Percentiles rank a stretch among this genome's conserved stretches.
These are phyloP conservation scores for Lepidium sativum DNA, from an alignment of 345 rosid genomes.

Conservation along the genomic window DNA sequence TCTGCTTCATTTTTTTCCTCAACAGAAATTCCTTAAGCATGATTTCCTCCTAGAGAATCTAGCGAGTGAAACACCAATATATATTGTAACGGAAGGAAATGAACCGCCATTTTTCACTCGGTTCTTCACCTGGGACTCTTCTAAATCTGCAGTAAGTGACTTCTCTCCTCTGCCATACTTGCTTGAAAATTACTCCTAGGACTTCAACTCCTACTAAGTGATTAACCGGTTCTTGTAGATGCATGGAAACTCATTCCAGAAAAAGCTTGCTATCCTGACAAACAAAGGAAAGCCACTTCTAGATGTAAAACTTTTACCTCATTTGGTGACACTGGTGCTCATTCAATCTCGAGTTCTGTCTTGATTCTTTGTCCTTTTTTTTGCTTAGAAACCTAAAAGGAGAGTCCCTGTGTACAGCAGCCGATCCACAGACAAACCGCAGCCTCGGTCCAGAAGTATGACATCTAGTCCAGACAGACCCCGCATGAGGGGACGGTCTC, in stretches of 20 bases:
- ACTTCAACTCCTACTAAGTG: constrained; percentile 12
- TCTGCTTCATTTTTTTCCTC: constrained; percentile 6
- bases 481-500: constrained; percentile 98
- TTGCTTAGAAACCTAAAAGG: constrained; percentile 76
- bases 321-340: not conserved
- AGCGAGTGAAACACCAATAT: constrained; percentile 62
- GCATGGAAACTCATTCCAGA: constrained; percentile 94
- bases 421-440: constrained; percentile 78
- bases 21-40: constrained; percentile 72
- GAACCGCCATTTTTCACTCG: constrained; percentile 95
- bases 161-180: constrained; percentile 2
- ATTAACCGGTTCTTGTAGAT: constrained; percentile 42
- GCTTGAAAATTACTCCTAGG: not conserved
- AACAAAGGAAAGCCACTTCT: constrained; percentile 55
- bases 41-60: constrained; percentile 74
- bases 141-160: constrained; percentile 67
- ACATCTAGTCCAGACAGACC: constrained; percentile 94
- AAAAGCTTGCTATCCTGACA: constrained; percentile 74
- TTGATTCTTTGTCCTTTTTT: constrained; percentile 6
- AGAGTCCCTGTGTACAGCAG: constrained; percentile 76
- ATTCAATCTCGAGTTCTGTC: not conserved
- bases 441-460: constrained; percentile 91
- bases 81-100: constrained; percentile 71
- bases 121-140: constrained; percentile 88
- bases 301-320: constrained; percentile 44